Conservation (phyloP, 2,329 filamentous ascomycete species). For the Penicillium thymicola region DNA sequence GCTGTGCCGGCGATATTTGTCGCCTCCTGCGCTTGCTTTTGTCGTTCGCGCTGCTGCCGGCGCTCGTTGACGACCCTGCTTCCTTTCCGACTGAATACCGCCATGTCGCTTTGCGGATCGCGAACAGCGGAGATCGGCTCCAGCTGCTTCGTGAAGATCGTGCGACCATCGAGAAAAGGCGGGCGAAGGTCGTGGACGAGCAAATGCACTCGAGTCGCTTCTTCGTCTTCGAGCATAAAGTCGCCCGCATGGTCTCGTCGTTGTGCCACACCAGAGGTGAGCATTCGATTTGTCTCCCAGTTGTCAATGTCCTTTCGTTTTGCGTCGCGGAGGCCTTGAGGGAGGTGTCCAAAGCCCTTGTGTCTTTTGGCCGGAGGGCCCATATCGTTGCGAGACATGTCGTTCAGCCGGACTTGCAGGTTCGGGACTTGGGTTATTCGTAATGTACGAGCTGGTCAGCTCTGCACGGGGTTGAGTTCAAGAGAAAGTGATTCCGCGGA, state of each 20-base stretch:
- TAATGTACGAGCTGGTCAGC: not conserved
- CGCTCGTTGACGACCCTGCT: slow-evolving; percentile 90
- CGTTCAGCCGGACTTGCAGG: not conserved
- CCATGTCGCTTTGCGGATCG: slow-evolving; percentile 97
- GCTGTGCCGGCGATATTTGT: slow-evolving; percentile 90
- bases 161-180: slow-evolving; percentile 91
- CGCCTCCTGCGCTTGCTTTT: slow-evolving; percentile 91
- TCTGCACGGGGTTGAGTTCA: not conserved
- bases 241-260: slow-evolving; percentile 75
- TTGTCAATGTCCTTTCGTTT: slow-evolving; percentile 93
- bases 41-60: slow-evolving; percentile 85
- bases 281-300: slow-evolving; percentile 98
- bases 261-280: slow-evolving; percentile 93
- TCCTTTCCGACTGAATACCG: slow-evolving; percentile 92
- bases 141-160: slow-evolving; percentile 93
- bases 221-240: slow-evolving; percentile 81
- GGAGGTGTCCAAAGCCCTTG: slow-evolving; percentile 36
- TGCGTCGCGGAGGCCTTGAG: slow-evolving; percentile 39
- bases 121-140: slow-evolving; percentile 91
- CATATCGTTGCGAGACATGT: slow-evolving; percentile 36
- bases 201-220: slow-evolving; percentile 82
- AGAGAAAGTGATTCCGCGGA: not conserved
- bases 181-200: slow-evolving; percentile 91
- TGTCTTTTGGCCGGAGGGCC: slow-evolving; percentile 40
- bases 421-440: not conserved